These are phyloP conservation scores for Cenchrus americanus DNA, from an alignment of 176 grass and related monocot species.

Conservation along the genomic window DNA sequence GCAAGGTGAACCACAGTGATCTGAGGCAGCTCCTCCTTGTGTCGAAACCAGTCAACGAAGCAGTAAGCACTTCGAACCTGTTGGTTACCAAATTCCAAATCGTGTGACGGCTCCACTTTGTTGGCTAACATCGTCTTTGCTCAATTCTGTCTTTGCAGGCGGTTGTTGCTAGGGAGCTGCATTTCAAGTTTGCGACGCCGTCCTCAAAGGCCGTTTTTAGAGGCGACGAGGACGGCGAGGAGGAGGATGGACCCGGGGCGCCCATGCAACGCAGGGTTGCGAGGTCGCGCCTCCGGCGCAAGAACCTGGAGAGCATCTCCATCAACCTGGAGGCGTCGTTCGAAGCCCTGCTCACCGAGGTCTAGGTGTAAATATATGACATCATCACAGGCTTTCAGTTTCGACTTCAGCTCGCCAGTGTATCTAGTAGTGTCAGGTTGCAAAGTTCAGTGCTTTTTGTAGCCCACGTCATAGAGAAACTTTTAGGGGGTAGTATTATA, in stretches of 20 bases:
- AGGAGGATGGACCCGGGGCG: slow-evolving; percentile 51
- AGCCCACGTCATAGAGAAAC: slow-evolving; percentile 29
- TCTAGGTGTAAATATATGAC: slow-evolving; percentile 54
- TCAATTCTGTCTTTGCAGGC: slow-evolving; percentile 46
- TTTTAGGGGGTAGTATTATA: slow-evolving; percentile 29
- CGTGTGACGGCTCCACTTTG: neutral
- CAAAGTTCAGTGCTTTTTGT: slow-evolving; percentile 28
- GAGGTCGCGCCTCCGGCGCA: slow-evolving; percentile 42
- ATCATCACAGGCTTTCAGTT: slow-evolving; percentile 34
- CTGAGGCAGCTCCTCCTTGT: slow-evolving; percentile 77
- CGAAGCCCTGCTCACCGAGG: slow-evolving; percentile 35
- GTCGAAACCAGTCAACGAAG: slow-evolving; percentile 76
- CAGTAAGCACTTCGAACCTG: slow-evolving; percentile 48
- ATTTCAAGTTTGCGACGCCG: slow-evolving; percentile 79
- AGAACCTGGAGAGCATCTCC: slow-evolving; percentile 57
- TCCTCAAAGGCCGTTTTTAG: slow-evolving; percentile 32
- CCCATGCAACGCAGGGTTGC: slow-evolving; percentile 78
- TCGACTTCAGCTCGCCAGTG: neutral
- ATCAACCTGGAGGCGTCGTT: slow-evolving; percentile 55
- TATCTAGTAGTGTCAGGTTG: slow-evolving; percentile 36
- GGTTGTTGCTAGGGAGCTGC: slow-evolving; percentile 64
- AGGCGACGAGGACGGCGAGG: neutral
- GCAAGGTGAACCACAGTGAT: slow-evolving; percentile 75
- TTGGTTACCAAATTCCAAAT: neutral
- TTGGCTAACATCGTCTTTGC: neutral